phyloP scores from a whole-genome alignment of 441 rosid species.

The Brassica hybrid region DNA sequence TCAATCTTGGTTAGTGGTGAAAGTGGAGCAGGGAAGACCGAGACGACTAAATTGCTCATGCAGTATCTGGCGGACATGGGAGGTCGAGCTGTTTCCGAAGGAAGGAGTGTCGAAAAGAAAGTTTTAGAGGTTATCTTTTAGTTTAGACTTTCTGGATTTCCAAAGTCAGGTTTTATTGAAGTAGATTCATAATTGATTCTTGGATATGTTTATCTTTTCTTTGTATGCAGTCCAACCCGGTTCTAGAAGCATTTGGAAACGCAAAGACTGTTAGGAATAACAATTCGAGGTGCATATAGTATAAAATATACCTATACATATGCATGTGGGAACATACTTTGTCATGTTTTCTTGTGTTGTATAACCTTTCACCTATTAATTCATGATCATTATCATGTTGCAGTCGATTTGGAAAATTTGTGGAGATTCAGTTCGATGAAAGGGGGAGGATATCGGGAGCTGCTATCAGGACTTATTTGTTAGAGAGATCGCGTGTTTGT shows the following conservation, averaged over 20 bases:
- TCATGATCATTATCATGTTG: conserved; percentile 40
- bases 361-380: conserved; percentile 12
- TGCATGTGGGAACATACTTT: too few relatives aligned
- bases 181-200: conserved; percentile 20
- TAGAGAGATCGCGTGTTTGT: conserved; percentile 97
- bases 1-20: conserved; percentile 97
- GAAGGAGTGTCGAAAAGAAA: conserved; percentile 95
- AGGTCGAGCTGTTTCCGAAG: conserved; percentile 93
- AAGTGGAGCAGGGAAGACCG: conserved; percentile 99
- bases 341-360: conserved; percentile 19
- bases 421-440: conserved; percentile 94
- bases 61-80: conserved; percentile 98
- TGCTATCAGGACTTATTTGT: conserved; percentile 95
- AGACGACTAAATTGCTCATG: conserved; percentile 95
- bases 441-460: conserved; percentile 94
- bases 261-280: conserved; percentile 99
- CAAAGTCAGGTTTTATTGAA: conserved; percentile 19
- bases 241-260: conserved; percentile 98
- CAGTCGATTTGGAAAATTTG: conserved; percentile 98
- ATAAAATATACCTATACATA: too few relatives aligned
- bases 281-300: conserved; percentile 86
- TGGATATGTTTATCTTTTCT: conserved; percentile 18
- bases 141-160: conserved; percentile 20
- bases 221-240: conserved; percentile 94
- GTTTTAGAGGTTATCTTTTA: conserved; percentile 80